Conservation (phyloP, 1,284 basidiomycete species). For the Leccinum griseonigrum region DNA sequence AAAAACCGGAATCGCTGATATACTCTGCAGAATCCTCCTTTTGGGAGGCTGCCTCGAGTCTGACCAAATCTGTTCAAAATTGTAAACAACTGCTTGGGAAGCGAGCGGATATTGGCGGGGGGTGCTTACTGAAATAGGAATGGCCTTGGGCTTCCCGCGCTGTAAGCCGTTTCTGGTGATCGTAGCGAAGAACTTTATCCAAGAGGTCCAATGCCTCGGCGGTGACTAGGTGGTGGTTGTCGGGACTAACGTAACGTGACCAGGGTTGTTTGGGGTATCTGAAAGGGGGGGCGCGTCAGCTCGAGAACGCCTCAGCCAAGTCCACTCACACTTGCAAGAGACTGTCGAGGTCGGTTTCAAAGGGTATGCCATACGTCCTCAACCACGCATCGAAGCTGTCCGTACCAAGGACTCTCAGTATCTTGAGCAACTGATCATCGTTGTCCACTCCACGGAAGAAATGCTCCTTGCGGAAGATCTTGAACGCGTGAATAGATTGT, state of each 20-base stretch:
- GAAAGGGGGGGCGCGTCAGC: constrained; percentile 3
- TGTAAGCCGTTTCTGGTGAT: constrained; percentile 82
- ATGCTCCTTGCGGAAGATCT: constrained; percentile 86
- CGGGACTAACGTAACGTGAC: constrained; percentile 65
- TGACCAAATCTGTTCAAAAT: constrained; percentile 44
- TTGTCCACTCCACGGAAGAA: constrained; percentile 92
- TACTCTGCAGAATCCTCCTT: constrained; percentile 52
- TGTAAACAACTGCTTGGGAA: constrained; percentile 10
- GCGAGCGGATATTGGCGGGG: constrained; percentile 16
- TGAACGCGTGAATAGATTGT: not conserved
- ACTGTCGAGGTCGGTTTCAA: constrained; percentile 67
- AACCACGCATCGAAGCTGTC: constrained; percentile 76
- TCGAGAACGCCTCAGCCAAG: not conserved
- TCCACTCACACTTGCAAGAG: constrained; percentile 57
- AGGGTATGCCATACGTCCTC: constrained; percentile 73
- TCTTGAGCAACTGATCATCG: constrained; percentile 87
- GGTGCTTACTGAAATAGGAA: constrained; percentile 71
- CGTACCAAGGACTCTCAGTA: constrained; percentile 84
- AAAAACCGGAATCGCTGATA: constrained; percentile 59
- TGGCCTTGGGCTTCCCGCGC: constrained; percentile 77
- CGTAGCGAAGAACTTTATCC: constrained; percentile 81
- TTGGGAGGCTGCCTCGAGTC: constrained; percentile 49
- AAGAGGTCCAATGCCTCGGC: constrained; percentile 79
- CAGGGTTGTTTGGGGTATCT: constrained; percentile 79
- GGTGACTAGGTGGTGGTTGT: constrained; percentile 74